Percentiles rank a stretch among this genome's conserved stretches.
Evolutionary conservation across 2,329 filamentous ascomycete genomes (phyloP).

Genomic region (Fusarium kyushuense): DNA sequence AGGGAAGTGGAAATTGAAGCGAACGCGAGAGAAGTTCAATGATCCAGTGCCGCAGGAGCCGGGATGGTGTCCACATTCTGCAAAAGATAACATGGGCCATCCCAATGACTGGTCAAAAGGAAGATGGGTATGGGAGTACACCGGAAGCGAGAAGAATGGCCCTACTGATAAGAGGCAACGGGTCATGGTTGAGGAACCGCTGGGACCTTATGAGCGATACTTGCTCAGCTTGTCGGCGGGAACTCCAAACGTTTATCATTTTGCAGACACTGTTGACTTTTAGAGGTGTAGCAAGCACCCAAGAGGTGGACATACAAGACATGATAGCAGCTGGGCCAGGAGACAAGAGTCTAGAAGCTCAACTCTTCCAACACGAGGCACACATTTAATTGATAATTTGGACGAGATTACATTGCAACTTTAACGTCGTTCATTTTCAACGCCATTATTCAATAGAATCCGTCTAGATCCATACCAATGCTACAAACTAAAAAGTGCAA

Average conservation of each 20-base stretch:
- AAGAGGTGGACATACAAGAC: background rate
- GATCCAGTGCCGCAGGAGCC: conserved; percentile 54
- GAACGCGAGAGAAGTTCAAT: conserved; percentile 48
- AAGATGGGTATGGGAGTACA: conserved; percentile 68
- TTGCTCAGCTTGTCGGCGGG: conserved; percentile 60
- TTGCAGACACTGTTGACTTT: conserved; percentile 50
- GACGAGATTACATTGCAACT: background rate
- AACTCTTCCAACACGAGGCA: background rate
- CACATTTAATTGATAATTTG: background rate
- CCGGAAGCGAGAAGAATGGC: conserved; percentile 57
- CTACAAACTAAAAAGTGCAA: background rate
- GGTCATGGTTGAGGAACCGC: conserved; percentile 64
- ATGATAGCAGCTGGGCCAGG: background rate
- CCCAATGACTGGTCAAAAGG: conserved; percentile 47
- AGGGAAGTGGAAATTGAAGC: conserved; percentile 59
- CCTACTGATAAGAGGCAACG: conserved; percentile 55
- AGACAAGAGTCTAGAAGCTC: background rate
- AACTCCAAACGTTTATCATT: conserved; percentile 58
- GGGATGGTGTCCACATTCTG: conserved; percentile 49
- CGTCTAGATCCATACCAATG: too few species aligned
- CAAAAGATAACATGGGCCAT: conserved; percentile 41
- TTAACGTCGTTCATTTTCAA: background rate
- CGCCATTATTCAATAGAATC: background rate
- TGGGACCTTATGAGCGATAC: conserved; percentile 66
- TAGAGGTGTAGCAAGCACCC: background rate